Evolutionary conservation across 805 yeast species (phyloP).

Genomic region (Candida ortonii): DNA sequence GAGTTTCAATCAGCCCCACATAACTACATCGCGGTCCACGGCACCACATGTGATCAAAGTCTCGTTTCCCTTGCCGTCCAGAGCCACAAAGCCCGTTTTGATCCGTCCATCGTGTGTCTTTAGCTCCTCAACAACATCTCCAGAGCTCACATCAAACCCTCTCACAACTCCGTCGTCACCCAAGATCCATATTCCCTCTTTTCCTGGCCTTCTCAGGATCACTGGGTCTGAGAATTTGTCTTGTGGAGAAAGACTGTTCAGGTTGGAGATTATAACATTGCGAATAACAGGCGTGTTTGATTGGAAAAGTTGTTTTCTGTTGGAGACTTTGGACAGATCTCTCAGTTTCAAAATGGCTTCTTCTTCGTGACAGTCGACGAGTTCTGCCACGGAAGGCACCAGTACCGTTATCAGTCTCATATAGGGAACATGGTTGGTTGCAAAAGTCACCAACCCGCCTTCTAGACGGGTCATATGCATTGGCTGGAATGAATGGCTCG

Average conservation of each 20-base stretch:
- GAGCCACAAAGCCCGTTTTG: slow-evolving; percentile 38
- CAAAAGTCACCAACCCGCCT: slow-evolving; percentile 47
- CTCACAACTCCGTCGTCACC: slow-evolving; percentile 68
- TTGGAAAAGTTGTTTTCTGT: slow-evolving; percentile 21
- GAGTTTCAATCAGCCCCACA: slow-evolving; percentile 29
- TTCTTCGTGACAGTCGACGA: slow-evolving; percentile 9
- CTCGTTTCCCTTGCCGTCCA: slow-evolving; percentile 32
- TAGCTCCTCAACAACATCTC: slow-evolving; percentile 33
- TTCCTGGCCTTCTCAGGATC: slow-evolving; percentile 30
- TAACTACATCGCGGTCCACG: slow-evolving; percentile 37
- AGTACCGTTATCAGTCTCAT: slow-evolving; percentile 61
- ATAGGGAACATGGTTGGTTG: slow-evolving; percentile 76
- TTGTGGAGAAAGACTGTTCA: slow-evolving; percentile 59
- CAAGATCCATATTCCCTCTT: slow-evolving; percentile 58
- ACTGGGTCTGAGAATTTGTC: slow-evolving; percentile 59
- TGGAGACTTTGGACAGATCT: slow-evolving; percentile 5
- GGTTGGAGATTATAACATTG: slow-evolving; percentile 39
- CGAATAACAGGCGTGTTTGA: slow-evolving; percentile 31
- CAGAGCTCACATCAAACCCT: slow-evolving; percentile 52
- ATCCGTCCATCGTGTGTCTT: slow-evolving; percentile 46
- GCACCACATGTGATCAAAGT: slow-evolving; percentile 49
- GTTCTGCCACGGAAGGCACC: slow-evolving; percentile 35
- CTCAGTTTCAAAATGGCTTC: slow-evolving; percentile 5
- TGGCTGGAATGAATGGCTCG: slow-evolving; percentile 61
- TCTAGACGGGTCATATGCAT: slow-evolving; percentile 38